Base-by-base conservation (phyloP, 257 asterid species). In the Lavandula angustifolia region DNA sequence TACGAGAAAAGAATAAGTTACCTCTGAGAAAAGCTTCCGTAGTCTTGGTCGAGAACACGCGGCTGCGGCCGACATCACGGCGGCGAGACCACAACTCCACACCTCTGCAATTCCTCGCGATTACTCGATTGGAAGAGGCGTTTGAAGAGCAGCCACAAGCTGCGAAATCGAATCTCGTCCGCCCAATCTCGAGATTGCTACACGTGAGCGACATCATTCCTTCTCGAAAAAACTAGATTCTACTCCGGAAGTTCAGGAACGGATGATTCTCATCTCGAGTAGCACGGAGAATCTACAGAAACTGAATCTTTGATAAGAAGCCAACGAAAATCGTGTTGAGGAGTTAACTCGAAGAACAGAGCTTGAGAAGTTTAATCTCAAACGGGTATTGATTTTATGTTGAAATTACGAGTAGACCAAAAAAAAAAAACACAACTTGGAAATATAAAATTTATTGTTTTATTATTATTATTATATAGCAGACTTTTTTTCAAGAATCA, bases 151-250 rank as follows among this genome's bases (percentile, higher is more conserved):
- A 86, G 58, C 87, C 95, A 74, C 95, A 85, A 11, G 84, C 79
- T 44, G 75, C 75, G 54, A 77, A 79, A 13, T 88, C 95, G 68
- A 86, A 62, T 55, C 84, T 77, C 47, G 75, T 77, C 75, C 94
- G 79, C 32, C 80, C 87, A 61, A 87, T 72, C 70, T 85, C 91
- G 58, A 90, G 83, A 77, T 78, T 85, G 67, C 77, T 85, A 74
- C 85, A 83, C 71, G 85, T 71, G 81, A 85, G 78, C 32, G 95
- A 85, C 89, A 76, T 85, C 97, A 89, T 89, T 71, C 54, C 86
- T 34, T 32, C 38, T 33, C 13, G 60, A 66, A 68, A 33, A 0
- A 0, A 2, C 27, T 22, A 22, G 27, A 22, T 22, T 22, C 1
- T 22, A 1, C 27, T 22, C 54, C 18, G 42, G 13, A 12, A 62